Base-by-base conservation (phyloP, 1,139 yeast genomes). In the Lipomyces yarrowii region DNA sequence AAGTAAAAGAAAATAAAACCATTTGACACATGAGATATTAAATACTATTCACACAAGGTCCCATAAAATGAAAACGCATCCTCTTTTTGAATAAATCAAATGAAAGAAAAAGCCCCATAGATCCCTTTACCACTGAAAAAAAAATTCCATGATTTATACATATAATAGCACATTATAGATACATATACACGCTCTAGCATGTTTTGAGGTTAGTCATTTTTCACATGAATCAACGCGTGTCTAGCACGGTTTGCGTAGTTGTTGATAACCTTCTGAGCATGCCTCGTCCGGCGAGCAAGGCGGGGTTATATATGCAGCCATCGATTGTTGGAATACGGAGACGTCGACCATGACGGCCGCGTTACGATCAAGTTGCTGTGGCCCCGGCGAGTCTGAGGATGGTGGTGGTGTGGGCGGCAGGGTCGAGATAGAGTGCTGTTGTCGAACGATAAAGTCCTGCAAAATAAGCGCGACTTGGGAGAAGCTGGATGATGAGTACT, bases 261-360 rank as follows among this genome's bases (percentile, higher is more conserved):
- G n/a, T 3, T 52, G 55, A 30, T 26, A 52, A 2, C 15, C 55
- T 18, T 18, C 55, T 13, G 55, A 33, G n/a, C 46, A 56, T 3
- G 46, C 61, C 56, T 73, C 75, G 57, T 71, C 75, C 18, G 76
- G 77, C 7, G 77, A 73, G 63, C 77, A 72, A n/a, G 77, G 77
- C n/a, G 77, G 77, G 18, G 77, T 74, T 60, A 74, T 64, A 56
- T 73, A 74, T 21, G 70, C 70, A 15, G 68, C 71, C 39, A 4
- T 26, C 30, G 51, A n/a, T 52, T 37, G 11, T 46, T 18, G 54
- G n/a, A 39, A 52, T 23, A 15, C 23, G 26, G 55, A 23, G 1
- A 57, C 35, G 33, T 54, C 53, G 55, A 61, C 57, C 59, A 35
- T 33, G 39, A 52, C 13, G 59, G 33, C 30, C 30, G 30, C n/a